Base-by-base conservation (phyloP, 2,329 filamentous ascomycete species). In the Tolypocladium tropicale region DNA sequence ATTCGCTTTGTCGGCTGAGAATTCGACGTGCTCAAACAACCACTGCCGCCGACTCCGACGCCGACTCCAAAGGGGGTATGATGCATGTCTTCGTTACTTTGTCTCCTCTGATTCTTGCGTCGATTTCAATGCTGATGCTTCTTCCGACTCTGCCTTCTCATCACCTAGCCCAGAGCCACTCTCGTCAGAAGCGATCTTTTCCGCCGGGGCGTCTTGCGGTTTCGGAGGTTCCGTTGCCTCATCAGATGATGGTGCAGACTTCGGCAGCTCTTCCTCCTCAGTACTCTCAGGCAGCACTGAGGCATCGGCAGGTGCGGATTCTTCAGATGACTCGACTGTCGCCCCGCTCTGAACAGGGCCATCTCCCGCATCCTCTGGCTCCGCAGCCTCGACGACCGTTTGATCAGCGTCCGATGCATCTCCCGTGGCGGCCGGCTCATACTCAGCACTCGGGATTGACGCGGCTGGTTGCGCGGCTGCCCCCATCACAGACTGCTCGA, bases 401-500 rank as follows among this genome's bases (percentile, higher is more conserved):
- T 55, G 49, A 32, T 61, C 56, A 30, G 55, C 56, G 49, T 55
- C 52, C 41, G 23, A 14, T 2, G 23, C 39, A 3, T 48, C n/a
- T 28, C 23, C 52, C 36, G 28, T 41, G 6, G 55, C 57, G 21
- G 57, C 46, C 14, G 58, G 55, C 18, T 61, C 52, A 12, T 56
- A 41, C 9, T 32, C 21, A 14, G 61, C 53, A 23, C 57, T 58
- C 43, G 64, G 57, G 9, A 54, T 18, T 7, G 52, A 9, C 33
- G 55, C 36, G 11, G 52, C 48, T 4, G 33, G 53, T 33, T 59
- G 46, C 14, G 54, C 34, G 4, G 59, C 55, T 4, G 62, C 53
- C 23, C 61, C 59, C 32, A 66, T 63, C 25, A 63, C 61, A 4
- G 67, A 70, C 59, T 69, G 66, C 55, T 73, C 71, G n/a, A 75